Base-by-base conservation (phyloP, 73 alveolate species). In the Chromera velia region DNA sequence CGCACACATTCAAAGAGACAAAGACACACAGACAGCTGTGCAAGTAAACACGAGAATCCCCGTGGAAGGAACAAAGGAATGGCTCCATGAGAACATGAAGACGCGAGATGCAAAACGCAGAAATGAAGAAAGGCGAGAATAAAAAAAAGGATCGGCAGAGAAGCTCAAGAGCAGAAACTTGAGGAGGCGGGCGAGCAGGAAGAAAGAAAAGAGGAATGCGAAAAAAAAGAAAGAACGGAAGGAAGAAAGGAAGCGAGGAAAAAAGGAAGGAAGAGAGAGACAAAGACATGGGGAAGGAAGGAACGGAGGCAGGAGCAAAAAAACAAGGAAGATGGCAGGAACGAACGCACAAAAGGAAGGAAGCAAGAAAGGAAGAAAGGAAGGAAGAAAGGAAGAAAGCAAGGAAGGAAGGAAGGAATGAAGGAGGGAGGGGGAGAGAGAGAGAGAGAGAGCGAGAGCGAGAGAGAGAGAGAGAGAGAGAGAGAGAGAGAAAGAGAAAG, bases 201-300 rank as follows among this genome's bases (percentile, higher is more conserved):
- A n/a, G 24, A 73, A 78, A 78, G 82, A 78, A 78, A 75, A 70
- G 71, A 73, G 32, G 17, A n/a, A 27, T 28, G n/a, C 29, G 30
- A 33, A 32, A 29, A 26, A 55, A 70, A 74, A 77, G 29, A 55
- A 70, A 77, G 32, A 65, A 69, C 75, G 13, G 28, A 28, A 46
- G 28, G 29, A 55, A 9, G 75, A 31, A 26, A 26, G 29, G 33
- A 77, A 72, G 31, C 28, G 84, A n/a, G n/a, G n/a, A n/a, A n/a
- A n/a, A n/a, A n/a, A n/a, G n/a, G n/a, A n/a, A n/a, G n/a, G n/a
- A n/a, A n/a, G n/a, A n/a, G n/a, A n/a, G n/a, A n/a, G n/a, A n/a
- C n/a, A n/a, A n/a, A n/a, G n/a, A n/a, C n/a, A n/a, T n/a, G n/a
- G n/a, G n/a, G n/a, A n/a, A n/a, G n/a, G n/a, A n/a, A n/a, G n/a